Evolutionary conservation across 805 yeast genomes (phyloP), one percentile per base, ranked within the genome.

Genomic region (Vanderwaltozyma verrucispora): DNA sequence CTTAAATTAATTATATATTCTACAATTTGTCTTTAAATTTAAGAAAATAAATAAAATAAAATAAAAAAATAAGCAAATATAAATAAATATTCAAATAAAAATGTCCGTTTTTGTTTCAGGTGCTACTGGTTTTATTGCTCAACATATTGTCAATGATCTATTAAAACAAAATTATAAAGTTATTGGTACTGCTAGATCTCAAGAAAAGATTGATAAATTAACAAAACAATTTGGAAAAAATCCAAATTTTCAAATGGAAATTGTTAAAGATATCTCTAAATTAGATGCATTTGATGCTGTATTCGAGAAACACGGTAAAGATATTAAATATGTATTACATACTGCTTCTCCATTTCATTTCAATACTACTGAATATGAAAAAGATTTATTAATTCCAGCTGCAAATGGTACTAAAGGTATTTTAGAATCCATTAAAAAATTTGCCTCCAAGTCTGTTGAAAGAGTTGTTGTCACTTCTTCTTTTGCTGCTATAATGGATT

Each of bases 391-490:
- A 16, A 53, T 63, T 25, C 80, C 80, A 4, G 79, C 80, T 1
- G 62, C 70, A 12, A 55, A 65, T 32, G 82, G 80, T 33, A 71
- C 79, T 3, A 54, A 54, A 28, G 65, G 67, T 42, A 63, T 73
- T 35, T 56, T 75, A 47, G 53, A 58, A 11, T 65, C 75, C 1
- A 61, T 71, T 37, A 55, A 63, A 43, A 45, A 49, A 21, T 63
- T 55, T 44, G 72, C 70, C 12, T 64, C 70, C 5, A 60, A 65
- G 38, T 39, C 44, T 27, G 64, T 70, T 25, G 62, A 64, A 34
- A 61, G 65, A 30, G 67, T 75, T 23, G 75, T 75, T 9, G 45
- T 72, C n/a, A 74, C 80, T 1, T 73, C 76, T 2, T 72, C 79
- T 0, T 62, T 59, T 50, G 77, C 77, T 17, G 74, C 82, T 1